Evolutionary conservation across 805 yeast species (phyloP), one percentile per base, ranked within the genome.

Genomic region (Scheffersomyces ergatensis): DNA sequence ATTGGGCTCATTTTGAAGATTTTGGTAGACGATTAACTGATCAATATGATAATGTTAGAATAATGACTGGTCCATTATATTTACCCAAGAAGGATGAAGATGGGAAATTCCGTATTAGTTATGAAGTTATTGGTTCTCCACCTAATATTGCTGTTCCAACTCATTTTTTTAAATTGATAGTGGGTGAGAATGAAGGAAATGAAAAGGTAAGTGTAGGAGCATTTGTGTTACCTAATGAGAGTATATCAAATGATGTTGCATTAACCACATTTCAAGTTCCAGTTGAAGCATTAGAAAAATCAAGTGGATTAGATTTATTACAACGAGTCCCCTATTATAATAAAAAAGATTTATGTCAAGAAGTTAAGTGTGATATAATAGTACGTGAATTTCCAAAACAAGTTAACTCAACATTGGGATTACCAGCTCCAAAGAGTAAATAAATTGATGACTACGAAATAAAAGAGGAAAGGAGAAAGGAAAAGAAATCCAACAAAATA

Each of bases 111-210:
- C 75, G 84, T 48, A 96, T 93, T 15, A 67, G 76, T 2, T 93
- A 92, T 63, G 98, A 93, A 64, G 86, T 93, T 32, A 88, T 93
- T 58, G 99, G 99, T 2, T 86, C 89, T 53, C 99, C 99, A 9
- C 98, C 99, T 37, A 87, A 79, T 54, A 75, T 93, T 39, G 98
- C 99, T 0, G 99, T 93, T 9, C 99, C 99, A 19, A 93, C 99
- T 0, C 99, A 93, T 62, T 93, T 93, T 57, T 93, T 83, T 77
- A 93, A 93, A 67, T 66, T 93, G 44, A 69, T 93, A 40, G 87
- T 93, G 35, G 97, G 93, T 7, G 98, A 93, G 60, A 65, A 59
- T 27, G 53, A 62, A 39, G 62, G 72, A 12, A 47, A 45, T 33
- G 55, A 53, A 36, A 70, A 69, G 12, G 66, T 88, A 11, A 79